Evolutionary conservation across 2,329 filamentous ascomycete genomes (phyloP).

Genomic region (Phialemonium atrogriseum): DNA sequence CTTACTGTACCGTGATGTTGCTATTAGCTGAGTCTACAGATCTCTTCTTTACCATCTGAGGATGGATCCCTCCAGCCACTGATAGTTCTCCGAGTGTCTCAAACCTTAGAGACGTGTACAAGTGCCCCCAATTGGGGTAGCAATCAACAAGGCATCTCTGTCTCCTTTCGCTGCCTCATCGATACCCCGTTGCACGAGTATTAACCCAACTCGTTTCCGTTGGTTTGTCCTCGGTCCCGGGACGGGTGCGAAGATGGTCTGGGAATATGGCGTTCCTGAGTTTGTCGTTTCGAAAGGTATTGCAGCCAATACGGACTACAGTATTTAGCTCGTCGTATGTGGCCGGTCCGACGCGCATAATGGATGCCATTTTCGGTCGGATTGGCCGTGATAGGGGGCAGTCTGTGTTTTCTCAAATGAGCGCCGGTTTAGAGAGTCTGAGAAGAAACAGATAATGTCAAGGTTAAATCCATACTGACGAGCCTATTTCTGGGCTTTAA

Average conservation of each 20-base stretch:
- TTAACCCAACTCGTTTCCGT: neutral
- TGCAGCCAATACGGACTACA: neutral
- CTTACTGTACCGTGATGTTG: no score
- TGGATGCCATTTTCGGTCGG: no score
- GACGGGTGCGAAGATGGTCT: neutral
- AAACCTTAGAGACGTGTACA: neutral
- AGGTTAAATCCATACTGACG: no score
- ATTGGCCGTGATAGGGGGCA: no score
- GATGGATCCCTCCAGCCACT: no score
- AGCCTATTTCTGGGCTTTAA: no score
- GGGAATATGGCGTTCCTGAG: neutral
- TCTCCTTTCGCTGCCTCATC: neutral
- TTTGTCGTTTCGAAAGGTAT: neutral
- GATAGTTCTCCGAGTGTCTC: no score
- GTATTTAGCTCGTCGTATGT: neutral
- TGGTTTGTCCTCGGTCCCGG: neutral
- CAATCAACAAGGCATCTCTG: neutral
- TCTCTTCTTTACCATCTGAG: no score
- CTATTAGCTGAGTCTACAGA: no score
- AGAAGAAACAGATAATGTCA: no score
- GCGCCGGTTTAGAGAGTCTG: no score
- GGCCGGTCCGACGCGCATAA: neutral
- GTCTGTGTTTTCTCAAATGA: no score
- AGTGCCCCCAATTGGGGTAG: neutral
- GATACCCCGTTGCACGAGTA: neutral